Conservation (phyloP, 495 filamentous ascomycete genomes). For the Penicillium coprophilum region DNA sequence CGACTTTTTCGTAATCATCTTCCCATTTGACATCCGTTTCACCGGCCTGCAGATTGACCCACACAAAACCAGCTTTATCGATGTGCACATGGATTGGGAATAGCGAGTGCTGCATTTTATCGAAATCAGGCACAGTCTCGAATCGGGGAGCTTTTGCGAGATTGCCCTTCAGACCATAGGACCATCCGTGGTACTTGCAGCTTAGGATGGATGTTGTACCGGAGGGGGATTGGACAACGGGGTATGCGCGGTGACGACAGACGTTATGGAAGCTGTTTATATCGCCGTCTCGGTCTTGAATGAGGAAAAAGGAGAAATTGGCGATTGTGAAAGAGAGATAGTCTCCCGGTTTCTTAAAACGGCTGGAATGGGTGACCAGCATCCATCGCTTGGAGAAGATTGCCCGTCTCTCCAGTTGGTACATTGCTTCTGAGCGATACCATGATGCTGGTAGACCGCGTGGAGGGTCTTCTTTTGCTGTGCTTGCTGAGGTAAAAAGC, state of each 20-base stretch:
- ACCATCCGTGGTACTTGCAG: slow-evolving; percentile 62
- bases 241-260: slow-evolving; percentile 54
- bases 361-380: slow-evolving; percentile 26
- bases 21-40: slow-evolving; percentile 43
- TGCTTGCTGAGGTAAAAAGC: slow-evolving; percentile 54
- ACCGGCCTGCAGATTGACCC: slow-evolving; percentile 47
- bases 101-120: slow-evolving; percentile 45
- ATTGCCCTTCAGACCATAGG: slow-evolving; percentile 53
- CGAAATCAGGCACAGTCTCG: slow-evolving; percentile 50
- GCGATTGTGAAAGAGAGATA: slow-evolving; percentile 29
- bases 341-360: slow-evolving; percentile 36
- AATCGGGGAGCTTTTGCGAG: slow-evolving; percentile 57
- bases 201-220: slow-evolving; percentile 47
- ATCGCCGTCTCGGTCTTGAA: slow-evolving; percentile 42
- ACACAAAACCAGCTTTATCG: slow-evolving; percentile 56
- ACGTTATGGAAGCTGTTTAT: slow-evolving; percentile 56
- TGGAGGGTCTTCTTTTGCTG: slow-evolving; percentile 37
- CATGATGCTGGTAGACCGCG: slow-evolving; percentile 43
- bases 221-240: slow-evolving; percentile 41
- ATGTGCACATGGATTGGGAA: slow-evolving; percentile 35
- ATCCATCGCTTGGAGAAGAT: slow-evolving; percentile 46
- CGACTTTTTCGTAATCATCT: slow-evolving; percentile 40
- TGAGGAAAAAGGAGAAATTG: slow-evolving; percentile 46
- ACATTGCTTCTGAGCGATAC: slow-evolving; percentile 49
- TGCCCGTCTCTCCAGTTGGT: slow-evolving; percentile 49